Base-by-base conservation (phyloP, 1,284 basidiomycete genomes). In the Testicularia cyperi region DNA sequence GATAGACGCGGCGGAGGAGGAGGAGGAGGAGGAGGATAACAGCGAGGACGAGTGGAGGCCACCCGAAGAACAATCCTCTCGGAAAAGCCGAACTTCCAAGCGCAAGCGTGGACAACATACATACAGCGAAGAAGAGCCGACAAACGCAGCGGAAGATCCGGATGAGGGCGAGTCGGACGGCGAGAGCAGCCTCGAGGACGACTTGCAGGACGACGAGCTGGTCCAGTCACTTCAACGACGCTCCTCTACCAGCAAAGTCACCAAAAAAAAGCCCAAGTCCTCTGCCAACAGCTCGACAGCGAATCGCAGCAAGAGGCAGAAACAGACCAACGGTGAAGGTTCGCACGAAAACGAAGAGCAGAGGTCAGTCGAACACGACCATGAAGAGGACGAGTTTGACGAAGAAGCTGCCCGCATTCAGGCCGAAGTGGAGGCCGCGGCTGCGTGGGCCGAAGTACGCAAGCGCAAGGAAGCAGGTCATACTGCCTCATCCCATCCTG, bases 401-500 rank as follows among this genome's bases (percentile, higher is more conserved):
- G 39, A 49, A 29, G 53, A 56, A 35, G 60, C 48, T 13, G 53
- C 52, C 35, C 61, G 49, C 0, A 37, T 43, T 6, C 61, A 64
- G 8, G 54, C 46, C 6, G 38, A 51, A 34, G 51, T 51, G 0
- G 61, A 64, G 37, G 55, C 54, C 10, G 54, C 48, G 3, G 46
- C 48, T 2, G 53, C 57, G 16, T 57, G 58, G 57, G 49, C 48
- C 5, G 42, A 62, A 12, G 51, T 61, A 0, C 45, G 53, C 4
- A 44, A 45, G 4, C 57, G 48, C 22, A 52, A 61, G 34, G 39
- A 52, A 29, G 48, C 47, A 3, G 41, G 38, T 4, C 25, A 36
- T 16, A 18, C 28, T 9, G 16, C 6, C 4, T 16, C 28, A 1
- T 2, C 38, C 14, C 23, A 29, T 9, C 38, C 20, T 19, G 34